phyloP scores from a whole-genome alignment of 306 rosid species.

The Crataegus laevigata region DNA sequence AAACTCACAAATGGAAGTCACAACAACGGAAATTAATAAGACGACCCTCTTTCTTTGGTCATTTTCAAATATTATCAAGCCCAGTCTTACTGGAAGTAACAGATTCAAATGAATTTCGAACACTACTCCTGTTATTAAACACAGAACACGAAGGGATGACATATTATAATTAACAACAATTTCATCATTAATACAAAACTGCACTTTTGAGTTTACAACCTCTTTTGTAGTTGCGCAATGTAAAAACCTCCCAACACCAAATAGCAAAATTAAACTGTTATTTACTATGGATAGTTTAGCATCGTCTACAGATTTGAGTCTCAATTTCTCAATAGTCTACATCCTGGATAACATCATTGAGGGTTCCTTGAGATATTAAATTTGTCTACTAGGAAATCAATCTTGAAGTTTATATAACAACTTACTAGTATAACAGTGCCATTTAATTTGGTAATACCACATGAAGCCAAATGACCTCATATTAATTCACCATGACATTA shows the following conservation, averaged over 20 bases:
- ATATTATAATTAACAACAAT: background rate
- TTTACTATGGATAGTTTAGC: background rate
- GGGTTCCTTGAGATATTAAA: background rate
- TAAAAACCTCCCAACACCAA: background rate
- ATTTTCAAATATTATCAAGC: too few species aligned
- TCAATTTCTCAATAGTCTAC: background rate
- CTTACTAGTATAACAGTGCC: background rate
- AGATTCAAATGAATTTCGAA: background rate
- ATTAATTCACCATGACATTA: background rate
- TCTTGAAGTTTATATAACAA: background rate
- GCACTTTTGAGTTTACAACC: background rate
- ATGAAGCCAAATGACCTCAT: background rate
- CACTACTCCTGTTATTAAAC: background rate
- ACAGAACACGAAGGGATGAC: background rate
- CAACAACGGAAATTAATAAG: background rate
- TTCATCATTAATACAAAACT: background rate
- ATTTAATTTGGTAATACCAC: background rate
- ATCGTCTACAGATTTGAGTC: background rate
- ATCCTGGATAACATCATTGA: background rate
- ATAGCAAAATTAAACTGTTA: background rate
- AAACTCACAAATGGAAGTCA: background rate
- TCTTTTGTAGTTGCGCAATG: background rate
- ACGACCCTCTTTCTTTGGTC: background rate
- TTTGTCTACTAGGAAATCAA: background rate
- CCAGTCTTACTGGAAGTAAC: background rate